These are phyloP conservation scores for Xylariaceae sp. DNA, from an alignment of 2,329 filamentous ascomycete genomes.

Conservation along the genomic window DNA sequence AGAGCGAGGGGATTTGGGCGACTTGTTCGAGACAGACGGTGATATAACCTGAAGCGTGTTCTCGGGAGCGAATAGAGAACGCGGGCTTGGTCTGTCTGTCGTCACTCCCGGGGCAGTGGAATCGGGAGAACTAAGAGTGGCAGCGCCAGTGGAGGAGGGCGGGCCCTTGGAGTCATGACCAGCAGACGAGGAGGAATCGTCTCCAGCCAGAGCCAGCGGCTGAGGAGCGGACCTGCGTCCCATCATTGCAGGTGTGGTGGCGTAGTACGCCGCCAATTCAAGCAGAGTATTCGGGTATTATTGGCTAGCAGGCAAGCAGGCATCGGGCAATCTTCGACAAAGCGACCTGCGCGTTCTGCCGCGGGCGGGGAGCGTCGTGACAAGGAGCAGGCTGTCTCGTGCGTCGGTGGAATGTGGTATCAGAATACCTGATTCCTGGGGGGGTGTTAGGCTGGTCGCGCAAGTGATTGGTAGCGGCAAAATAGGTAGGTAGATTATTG, in stretches of 20 bases:
- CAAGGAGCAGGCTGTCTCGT: slow-evolving; percentile 34
- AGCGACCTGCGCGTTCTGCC: slow-evolving; percentile 31
- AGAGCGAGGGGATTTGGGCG: slow-evolving; percentile 43
- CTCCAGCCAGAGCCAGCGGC: slow-evolving; percentile 61
- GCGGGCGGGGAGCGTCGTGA: slow-evolving; percentile 31
- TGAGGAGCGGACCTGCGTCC: slow-evolving; percentile 65
- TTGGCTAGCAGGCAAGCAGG: slow-evolving; percentile 27
- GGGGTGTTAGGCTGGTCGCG: slow-evolving; percentile 38
- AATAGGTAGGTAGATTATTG: slow-evolving; percentile 26
- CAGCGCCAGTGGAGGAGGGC: slow-evolving; percentile 37
- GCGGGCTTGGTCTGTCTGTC: slow-evolving; percentile 35
- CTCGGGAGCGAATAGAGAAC: slow-evolving; percentile 33
- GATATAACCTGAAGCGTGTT: slow-evolving; percentile 38
- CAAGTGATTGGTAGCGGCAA: slow-evolving; percentile 35
- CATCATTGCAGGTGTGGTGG: slow-evolving; percentile 49
- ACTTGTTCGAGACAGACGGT: slow-evolving; percentile 38
- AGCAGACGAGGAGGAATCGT: slow-evolving; percentile 44
- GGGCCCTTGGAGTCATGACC: slow-evolving; percentile 42
- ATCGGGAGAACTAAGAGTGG: slow-evolving; percentile 33
- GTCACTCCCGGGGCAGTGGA: slow-evolving; percentile 30
- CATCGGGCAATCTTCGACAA: slow-evolving; percentile 25
- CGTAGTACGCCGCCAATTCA: slow-evolving; percentile 28
- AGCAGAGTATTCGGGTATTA: slow-evolving; percentile 25
- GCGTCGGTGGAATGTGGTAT: slow-evolving; percentile 46
- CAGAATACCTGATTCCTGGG: slow-evolving; percentile 31